Conservation (phyloP, 352 stramenopile species). For the Pythium myriotylum region DNA sequence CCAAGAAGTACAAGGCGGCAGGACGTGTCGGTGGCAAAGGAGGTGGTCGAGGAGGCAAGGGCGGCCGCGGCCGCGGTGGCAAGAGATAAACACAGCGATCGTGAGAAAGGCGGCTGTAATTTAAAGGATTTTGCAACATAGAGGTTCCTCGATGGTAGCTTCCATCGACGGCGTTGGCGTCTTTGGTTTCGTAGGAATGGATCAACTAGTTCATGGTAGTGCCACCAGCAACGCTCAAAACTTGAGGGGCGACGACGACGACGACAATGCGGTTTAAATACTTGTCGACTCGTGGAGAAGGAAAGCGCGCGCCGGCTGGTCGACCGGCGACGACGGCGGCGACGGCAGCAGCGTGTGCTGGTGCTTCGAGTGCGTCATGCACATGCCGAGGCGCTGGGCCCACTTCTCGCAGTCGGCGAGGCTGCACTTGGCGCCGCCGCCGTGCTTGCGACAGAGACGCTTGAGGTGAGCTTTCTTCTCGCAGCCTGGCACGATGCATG, state of each 20-base stretch:
- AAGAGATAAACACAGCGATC: constrained; percentile 16
- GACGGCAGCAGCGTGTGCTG: constrained; percentile 23
- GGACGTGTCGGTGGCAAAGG: constrained; percentile 45
- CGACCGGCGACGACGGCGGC: constrained; percentile 20
- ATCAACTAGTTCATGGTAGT: no score
- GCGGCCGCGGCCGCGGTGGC: constrained; percentile 23
- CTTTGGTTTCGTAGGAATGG: no score
- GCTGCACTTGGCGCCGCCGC: constrained; percentile 77
- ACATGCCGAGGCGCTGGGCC: constrained; percentile 83
- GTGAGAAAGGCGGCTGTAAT: constrained; percentile 15
- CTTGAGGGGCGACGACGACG: no score
- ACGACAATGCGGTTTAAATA: constrained; percentile 4
- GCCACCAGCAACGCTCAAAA: no score
- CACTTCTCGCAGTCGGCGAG: constrained; percentile 75
- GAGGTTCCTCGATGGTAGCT: no score
- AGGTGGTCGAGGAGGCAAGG: constrained; percentile 15
- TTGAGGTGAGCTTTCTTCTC: constrained; percentile 87
- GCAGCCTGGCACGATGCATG: constrained; percentile 65
- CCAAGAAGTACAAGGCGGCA: constrained; percentile 82
- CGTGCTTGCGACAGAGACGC: constrained; percentile 81
- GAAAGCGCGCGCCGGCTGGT: background rate
- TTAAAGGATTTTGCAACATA: constrained; percentile 12
- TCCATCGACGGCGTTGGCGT: no score
- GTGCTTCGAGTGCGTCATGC: constrained; percentile 84
- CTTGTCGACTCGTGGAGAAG: background rate